Conservation (phyloP, 257 asterid genomes). For the Solanum rostratum region DNA sequence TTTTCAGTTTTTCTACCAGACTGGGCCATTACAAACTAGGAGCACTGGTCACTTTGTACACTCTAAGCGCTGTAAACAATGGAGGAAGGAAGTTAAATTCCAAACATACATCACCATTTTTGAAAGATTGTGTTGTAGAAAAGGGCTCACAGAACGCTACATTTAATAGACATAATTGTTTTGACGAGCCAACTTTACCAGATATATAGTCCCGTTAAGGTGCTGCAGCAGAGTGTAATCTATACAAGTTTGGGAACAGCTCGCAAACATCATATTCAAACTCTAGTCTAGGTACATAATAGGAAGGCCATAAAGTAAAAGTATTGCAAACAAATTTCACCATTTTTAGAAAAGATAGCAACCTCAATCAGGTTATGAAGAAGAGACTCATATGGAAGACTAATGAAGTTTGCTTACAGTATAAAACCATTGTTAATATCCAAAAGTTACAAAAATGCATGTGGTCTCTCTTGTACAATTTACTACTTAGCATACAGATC, state of each 20-base stretch:
- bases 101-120: neutral
- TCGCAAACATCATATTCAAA: neutral
- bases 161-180: neutral
- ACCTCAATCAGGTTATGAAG: neutral
- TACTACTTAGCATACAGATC: neutral
- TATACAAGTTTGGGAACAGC: neutral
- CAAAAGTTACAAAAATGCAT: neutral
- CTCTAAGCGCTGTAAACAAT: neutral
- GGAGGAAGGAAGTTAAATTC: neutral
- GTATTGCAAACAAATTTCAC: neutral
- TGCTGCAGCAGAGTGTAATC: neutral
- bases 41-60: neutral
- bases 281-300: neutral
- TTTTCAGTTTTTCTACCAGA: constrained; percentile 14
- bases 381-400: neutral
- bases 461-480: neutral
- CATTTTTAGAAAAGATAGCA: neutral
- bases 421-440: neutral
- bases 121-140: neutral
- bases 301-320: neutral
- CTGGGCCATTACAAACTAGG: constrained; percentile 12
- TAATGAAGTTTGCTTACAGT: neutral
- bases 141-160: neutral
- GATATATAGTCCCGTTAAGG: neutral
- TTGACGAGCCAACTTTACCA: neutral